These are phyloP conservation scores for Polytrichum formosum DNA, from an alignment of 225 moss, liverwort and hornwort species.

Conservation along the genomic window DNA sequence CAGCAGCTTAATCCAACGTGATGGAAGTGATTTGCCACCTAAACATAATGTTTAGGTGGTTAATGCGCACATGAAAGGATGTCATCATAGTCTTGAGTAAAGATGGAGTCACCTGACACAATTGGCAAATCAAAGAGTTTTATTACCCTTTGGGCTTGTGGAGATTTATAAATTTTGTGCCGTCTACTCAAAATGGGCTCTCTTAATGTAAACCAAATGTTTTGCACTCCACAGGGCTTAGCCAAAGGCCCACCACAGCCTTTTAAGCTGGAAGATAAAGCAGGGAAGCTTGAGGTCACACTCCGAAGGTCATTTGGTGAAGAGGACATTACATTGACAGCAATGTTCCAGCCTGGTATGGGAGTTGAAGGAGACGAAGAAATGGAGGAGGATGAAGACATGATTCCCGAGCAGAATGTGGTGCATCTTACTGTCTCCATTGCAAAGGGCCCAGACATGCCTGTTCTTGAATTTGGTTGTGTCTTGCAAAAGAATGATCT, in stretches of 20 bases:
- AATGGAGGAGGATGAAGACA: conserved; percentile 27
- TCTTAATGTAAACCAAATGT: background rate
- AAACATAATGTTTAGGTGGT: no score
- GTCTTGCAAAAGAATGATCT: conserved; percentile 42
- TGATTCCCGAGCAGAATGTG: conserved; percentile 36
- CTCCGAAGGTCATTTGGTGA: conserved; percentile 49
- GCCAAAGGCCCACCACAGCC: conserved; percentile 56
- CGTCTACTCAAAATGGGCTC: no score
- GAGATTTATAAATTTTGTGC: no score
- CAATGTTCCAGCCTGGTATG: conserved; percentile 63
- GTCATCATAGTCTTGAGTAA: no score
- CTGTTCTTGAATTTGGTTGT: conserved; percentile 52
- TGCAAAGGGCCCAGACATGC: conserved; percentile 27
- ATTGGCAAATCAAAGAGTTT: no score
- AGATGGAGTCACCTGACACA: no score
- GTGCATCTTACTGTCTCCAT: conserved; percentile 55
- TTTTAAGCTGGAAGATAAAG: conserved; percentile 50
- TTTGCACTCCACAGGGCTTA: conserved; percentile 29
- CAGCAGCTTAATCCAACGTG: no score
- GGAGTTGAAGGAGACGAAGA: conserved; percentile 47
- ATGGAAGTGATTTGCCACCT: no score
- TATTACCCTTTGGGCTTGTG: no score
- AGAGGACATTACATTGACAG: conserved; percentile 49
- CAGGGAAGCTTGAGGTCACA: conserved; percentile 61
- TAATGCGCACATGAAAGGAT: no score